These are phyloP conservation scores for Psilocybe tampanensis DNA, from an alignment of 768 basidiomycete species.

Conservation along the genomic window DNA sequence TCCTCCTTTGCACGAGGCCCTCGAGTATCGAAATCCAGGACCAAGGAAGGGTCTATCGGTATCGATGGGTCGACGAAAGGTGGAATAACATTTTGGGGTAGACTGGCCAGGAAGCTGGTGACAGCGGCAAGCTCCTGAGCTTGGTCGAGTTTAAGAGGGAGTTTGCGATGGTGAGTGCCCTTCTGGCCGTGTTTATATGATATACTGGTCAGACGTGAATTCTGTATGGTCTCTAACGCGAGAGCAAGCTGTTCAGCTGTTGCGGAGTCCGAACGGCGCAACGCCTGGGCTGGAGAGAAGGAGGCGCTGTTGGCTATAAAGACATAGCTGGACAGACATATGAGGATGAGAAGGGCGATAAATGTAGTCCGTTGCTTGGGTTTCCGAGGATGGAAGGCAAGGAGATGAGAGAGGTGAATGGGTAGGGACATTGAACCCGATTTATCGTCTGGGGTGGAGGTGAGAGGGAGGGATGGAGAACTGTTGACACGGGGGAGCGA, in stretches of 20 bases:
- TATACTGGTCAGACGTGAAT: slow-evolving; percentile 30
- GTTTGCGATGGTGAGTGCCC: slow-evolving; percentile 20
- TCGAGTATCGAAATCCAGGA: slow-evolving; percentile 84
- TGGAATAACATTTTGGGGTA: slow-evolving; percentile 78
- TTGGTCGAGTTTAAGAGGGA: slow-evolving; percentile 49
- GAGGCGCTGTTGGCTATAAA: slow-evolving; percentile 51
- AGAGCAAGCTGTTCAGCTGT: slow-evolving; percentile 36
- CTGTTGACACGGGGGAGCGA: slow-evolving; percentile 30
- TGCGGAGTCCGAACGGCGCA: slow-evolving; percentile 31
- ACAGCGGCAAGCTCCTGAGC: slow-evolving; percentile 75
- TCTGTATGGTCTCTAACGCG: slow-evolving; percentile 36
- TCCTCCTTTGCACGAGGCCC: slow-evolving; percentile 61
- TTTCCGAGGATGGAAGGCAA: slow-evolving; percentile 45
- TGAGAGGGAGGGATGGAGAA: slow-evolving; percentile 34
- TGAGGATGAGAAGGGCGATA: slow-evolving; percentile 53
- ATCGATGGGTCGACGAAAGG: slow-evolving; percentile 57
- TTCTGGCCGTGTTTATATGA: slow-evolving; percentile 24
- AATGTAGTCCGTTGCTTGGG: slow-evolving; percentile 55
- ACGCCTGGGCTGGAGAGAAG: slow-evolving; percentile 37
- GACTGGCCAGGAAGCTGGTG: slow-evolving; percentile 70
- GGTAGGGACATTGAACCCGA: slow-evolving; percentile 16
- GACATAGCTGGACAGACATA: slow-evolving; percentile 56
- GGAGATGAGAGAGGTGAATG: slow-evolving; percentile 25
- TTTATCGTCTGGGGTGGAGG: background rate
- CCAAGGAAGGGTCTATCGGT: slow-evolving; percentile 78